Evolutionary conservation across 2,329 filamentous ascomycete species (phyloP).

Genomic region (Aspergillus thermomutatus): DNA sequence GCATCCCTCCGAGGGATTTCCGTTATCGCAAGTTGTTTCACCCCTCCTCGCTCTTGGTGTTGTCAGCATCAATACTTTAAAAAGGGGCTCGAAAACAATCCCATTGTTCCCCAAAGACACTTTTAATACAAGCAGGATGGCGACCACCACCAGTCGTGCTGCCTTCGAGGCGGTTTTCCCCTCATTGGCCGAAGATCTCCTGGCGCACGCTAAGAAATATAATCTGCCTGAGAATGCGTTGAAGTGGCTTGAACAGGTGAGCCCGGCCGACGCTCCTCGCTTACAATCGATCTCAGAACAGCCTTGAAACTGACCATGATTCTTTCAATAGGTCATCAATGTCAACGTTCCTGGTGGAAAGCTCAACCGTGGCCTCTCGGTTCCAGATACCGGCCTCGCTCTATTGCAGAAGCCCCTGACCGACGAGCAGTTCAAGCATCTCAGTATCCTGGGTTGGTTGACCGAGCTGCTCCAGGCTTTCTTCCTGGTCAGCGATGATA

Average conservation of each 20-base stretch:
- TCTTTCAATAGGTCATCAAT: conserved; percentile 63
- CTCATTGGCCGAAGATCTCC: conserved; percentile 75
- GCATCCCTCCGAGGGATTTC: conserved; percentile 6
- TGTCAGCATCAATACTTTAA: not conserved
- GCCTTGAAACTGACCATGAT: conserved; percentile 4
- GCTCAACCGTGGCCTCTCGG: conserved; percentile 98
- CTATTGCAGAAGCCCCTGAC: conserved; percentile 70
- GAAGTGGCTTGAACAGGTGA: conserved; percentile 81
- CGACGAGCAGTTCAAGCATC: conserved; percentile 81
- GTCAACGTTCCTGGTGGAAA: conserved; percentile 91
- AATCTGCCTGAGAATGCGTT: conserved; percentile 77
- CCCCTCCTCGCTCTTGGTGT: conserved; percentile 3
- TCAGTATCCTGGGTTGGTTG: conserved; percentile 91
- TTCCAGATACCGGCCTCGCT: conserved; percentile 83
- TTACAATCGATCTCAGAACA: not conserved
- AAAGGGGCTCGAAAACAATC: not conserved
- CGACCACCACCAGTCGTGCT: conserved; percentile 64
- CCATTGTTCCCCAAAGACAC: not conserved
- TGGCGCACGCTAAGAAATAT: conserved; percentile 75
- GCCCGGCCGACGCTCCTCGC: conserved; percentile 11
- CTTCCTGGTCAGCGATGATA: conserved; percentile 97
- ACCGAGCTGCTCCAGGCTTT: conserved; percentile 98
- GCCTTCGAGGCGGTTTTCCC: conserved; percentile 92
- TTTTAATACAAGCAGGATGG: conserved; percentile 47
- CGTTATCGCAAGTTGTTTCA: not conserved